phyloP scores from a whole-genome alignment of 805 yeast genomes.

The Jamesozyma jinghongensis region DNA sequence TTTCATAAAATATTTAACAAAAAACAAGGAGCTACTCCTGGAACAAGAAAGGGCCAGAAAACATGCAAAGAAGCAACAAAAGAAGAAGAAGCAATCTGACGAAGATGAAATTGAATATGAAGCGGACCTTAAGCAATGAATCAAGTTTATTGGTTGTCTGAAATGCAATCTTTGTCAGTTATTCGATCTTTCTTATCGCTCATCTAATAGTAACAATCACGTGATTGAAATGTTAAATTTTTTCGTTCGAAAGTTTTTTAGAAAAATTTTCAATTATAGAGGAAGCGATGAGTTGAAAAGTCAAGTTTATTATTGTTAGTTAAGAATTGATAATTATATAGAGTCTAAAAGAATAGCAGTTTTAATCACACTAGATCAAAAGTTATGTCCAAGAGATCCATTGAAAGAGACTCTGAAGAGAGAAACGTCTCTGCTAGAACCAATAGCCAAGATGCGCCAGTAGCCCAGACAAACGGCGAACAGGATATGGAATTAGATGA shows the following conservation, averaged over 20 bases:
- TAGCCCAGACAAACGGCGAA: constrained; percentile 29
- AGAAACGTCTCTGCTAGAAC: constrained; percentile 36
- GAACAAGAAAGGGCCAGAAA: constrained; percentile 19
- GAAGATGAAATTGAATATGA: background rate
- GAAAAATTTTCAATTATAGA: background rate
- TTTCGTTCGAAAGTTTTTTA: background rate
- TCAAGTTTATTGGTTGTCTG: no score
- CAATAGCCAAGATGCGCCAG: constrained; percentile 21
- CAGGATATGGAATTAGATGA: constrained; percentile 60
- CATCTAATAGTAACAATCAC: no score
- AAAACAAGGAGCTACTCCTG: constrained; percentile 14
- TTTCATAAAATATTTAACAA: constrained; percentile 12
- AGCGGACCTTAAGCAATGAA: no score
- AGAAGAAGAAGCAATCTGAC: constrained; percentile 7
- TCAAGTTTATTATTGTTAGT: background rate
- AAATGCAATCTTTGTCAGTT: background rate
- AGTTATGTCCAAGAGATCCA: constrained; percentile 51
- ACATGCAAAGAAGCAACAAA: constrained; percentile 12
- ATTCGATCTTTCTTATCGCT: no score
- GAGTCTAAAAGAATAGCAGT: no score
- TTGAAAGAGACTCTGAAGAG: constrained; percentile 32
- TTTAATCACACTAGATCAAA: no score
- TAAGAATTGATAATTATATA: no score
- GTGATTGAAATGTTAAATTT: background rate
- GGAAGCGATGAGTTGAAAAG: background rate